Percentiles rank a stretch among this genome's conserved stretches.
These are phyloP conservation scores for Populus euphratica DNA, from an alignment of 345 rosid species.

Conservation along the genomic window DNA sequence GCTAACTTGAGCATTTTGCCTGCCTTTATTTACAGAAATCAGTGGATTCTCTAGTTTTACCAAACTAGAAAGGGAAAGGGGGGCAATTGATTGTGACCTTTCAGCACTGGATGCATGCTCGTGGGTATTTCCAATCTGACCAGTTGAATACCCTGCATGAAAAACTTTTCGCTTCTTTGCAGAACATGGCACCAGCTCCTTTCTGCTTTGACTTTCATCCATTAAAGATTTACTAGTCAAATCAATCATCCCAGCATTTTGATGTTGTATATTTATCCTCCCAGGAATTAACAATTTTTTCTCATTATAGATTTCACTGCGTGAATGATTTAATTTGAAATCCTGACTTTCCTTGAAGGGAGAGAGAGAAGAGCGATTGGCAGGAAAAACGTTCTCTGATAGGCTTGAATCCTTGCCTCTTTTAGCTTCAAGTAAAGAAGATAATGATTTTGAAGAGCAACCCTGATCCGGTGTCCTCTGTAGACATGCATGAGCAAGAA, in stretches of 20 bases:
- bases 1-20: conserved; percentile 33
- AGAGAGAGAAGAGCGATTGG: conserved; percentile 62
- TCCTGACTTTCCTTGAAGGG: conserved; percentile 28
- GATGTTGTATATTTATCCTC: conserved; percentile 22
- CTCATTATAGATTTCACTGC: conserved; percentile 27
- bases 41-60: conserved; percentile 29
- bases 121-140: conserved; percentile 6
- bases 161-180: conserved; percentile 56
- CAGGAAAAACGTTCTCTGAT: conserved; percentile 58
- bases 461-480: conserved; percentile 30
- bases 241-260: conserved; percentile 28
- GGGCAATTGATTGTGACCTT: conserved; percentile 24
- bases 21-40: conserved; percentile 20
- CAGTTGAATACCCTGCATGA: conserved; percentile 23
- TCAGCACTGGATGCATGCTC: conserved; percentile 23
- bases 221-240: conserved; percentile 26
- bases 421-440: conserved; percentile 41
- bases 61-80: conserved; percentile 24
- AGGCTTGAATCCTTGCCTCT: conserved; percentile 33
- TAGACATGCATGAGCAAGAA: conserved; percentile 16
- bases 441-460: conserved; percentile 17
- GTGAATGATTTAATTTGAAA: conserved; percentile 40
- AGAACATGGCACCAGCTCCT: conserved; percentile 36
- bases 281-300: conserved; percentile 27
- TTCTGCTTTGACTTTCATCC: conserved; percentile 31